Conservation (phyloP, 331 rosid species). For the Malus hybrid region DNA sequence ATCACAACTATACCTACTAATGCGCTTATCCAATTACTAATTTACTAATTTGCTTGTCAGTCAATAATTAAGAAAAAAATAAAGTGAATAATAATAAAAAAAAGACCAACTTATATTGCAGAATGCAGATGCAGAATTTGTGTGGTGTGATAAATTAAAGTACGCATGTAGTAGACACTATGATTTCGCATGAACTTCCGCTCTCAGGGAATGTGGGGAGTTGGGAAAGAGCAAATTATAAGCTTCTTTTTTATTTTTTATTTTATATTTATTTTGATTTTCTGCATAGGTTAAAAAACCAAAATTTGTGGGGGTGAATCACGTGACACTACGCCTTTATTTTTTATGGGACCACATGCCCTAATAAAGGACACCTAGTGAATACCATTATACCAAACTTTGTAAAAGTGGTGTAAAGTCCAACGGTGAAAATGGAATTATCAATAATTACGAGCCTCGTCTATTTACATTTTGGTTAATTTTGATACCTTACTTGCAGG, state of each 20-base stretch:
- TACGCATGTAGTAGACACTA: constrained; percentile 59
- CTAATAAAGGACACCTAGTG: too few species aligned
- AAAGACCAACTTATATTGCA: background rate
- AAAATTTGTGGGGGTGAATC: constrained; percentile 13
- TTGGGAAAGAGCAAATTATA: constrained; percentile 25
- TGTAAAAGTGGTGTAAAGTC: constrained; percentile 20
- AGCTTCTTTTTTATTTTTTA: background rate
- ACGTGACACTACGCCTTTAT: constrained; percentile 35
- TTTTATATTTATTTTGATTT: background rate
- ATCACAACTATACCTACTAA: background rate
- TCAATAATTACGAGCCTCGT: background rate
- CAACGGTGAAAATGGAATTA: constrained; percentile 11
- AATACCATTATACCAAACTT: constrained; percentile 5
- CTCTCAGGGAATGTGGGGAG: constrained; percentile 38
- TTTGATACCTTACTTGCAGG: constrained; percentile 5
- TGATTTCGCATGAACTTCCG: constrained; percentile 43
- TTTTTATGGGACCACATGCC: constrained; percentile 33
- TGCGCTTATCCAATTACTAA: background rate
- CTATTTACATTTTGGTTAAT: background rate
- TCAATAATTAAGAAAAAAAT: background rate
- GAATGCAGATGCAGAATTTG: constrained; percentile 6
- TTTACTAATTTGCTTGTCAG: background rate
- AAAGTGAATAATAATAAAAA: background rate
- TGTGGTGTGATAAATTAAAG: constrained; percentile 22
- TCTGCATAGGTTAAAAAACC: background rate